Evolutionary conservation across 2,329 filamentous ascomycete genomes (phyloP), one percentile per base, ranked within the genome.

Genomic region (Hypomyces rosellus): DNA sequence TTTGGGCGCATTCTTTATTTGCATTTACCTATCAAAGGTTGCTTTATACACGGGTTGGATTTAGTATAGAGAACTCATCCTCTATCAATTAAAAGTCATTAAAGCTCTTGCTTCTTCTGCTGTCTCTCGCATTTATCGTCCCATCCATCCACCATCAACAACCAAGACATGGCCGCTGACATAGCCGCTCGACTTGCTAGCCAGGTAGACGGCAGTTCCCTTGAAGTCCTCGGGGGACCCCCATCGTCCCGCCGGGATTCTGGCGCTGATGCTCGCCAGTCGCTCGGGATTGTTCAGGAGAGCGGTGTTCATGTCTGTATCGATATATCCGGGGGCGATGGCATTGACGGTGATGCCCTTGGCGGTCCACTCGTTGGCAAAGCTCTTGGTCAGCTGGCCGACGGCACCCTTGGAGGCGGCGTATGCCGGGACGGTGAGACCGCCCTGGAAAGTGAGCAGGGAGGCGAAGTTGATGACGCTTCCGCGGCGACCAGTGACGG

Each of bases 81-180:
- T 42, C 12, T 42, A 16, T 18, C 18, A 42, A 22, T 18, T 18
- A 42, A 30, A 8, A 6, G 25, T 30, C 25, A 30, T 30, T 30
- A 30, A 30, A 30, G 25, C 39, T 18, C 15, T 25, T 9, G 15
- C 15, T 42, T 22, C 42, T 14, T 40, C 9, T 18, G n/a, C 15
- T 13, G 3, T 25, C 18, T 16, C 15, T 39, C 38, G 34, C 20
- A 8, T 46, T 59, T 74, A 95, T 74, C 89, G 76, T 1, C 88
- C 89, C 89, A 95, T 95, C 89, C 89, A 96, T 11, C 90, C 90
- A 7, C 90, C 90, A 68, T 96, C 91, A 43, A 96, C 88, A 22
- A 87, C 85, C 58, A 96, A 64, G 5, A 89, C 74, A 69, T 95
- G 88, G 0, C 90, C 90, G 57, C 80, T 89, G 36, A 95, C 85